Evolutionary conservation across 2,329 filamentous ascomycete genomes (phyloP), one percentile per base, ranked within the genome.

Genomic region (Thelonectria rubi): DNA sequence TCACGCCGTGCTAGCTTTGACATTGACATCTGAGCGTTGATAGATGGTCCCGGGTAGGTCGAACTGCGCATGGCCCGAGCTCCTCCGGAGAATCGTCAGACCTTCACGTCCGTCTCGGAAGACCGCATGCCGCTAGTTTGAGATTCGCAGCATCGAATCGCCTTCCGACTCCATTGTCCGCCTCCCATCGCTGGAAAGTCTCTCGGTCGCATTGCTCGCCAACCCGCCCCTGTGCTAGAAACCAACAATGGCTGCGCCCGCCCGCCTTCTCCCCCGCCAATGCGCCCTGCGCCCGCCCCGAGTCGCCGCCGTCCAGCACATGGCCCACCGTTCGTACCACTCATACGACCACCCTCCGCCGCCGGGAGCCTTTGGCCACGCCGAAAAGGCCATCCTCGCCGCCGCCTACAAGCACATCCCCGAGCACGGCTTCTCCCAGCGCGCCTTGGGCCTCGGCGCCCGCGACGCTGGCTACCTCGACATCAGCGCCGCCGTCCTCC

Each of bases 381-480:
- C 85, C 75, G 93, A 97, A 81, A 81, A 84, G 45, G 80, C 86
- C 58, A 96, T 98, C 74, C 91, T 99, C 65, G 84, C 90, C 47
- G 88, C 93, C n/a, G 91, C 94, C 17, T 87, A 95, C 70, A 75
- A 79, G 30, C 91, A 97, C 75, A 88, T 98, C 10, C 93, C 93
- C 17, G 77, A 84, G 52, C 86, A 93, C 75, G 95, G 95, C 74
- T 99, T 98, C 83, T 92, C 92, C 0, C 80, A 83, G 50, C 82
- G 86, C 18, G 83, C 94, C 1, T 84, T 99, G 10, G 85, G 86
- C 45, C 85, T 91, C 20, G 95, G 94, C 63, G 92, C 92, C 63
- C 88, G 88, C 72, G 93, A 97, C 72, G 88, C 89, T 17, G 93
- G 94, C 46, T 97, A 94, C 75, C 88, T 93, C 54, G 92, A 95